Evolutionary conservation across 257 asterid genomes (phyloP).

Genomic region (Solanum dulcamara): DNA sequence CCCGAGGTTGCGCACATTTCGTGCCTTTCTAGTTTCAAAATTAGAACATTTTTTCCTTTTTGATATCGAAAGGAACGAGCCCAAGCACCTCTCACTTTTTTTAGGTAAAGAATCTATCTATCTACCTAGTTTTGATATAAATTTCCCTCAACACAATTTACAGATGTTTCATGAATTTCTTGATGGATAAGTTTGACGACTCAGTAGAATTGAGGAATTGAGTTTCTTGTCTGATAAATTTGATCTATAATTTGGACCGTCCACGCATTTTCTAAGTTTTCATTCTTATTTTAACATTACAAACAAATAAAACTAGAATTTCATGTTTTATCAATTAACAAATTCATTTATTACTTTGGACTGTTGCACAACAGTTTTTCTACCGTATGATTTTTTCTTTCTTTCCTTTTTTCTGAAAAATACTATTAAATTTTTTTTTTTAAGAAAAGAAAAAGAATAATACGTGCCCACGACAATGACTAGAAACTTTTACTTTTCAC

Average conservation of each 20-base stretch:
- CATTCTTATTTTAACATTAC: neutral
- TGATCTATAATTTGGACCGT: neutral
- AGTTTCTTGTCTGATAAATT: neutral
- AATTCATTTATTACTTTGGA: neutral
- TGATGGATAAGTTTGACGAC: neutral
- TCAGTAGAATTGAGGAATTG: rapidly evolving
- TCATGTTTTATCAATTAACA: neutral
- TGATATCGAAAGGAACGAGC: neutral
- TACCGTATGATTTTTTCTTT: neutral
- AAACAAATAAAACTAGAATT: neutral
- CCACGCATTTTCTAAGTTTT: neutral
- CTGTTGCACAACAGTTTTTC: neutral
- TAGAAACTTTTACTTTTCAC: neutral
- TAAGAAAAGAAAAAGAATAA: neutral
- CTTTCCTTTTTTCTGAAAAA: neutral
- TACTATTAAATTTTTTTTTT: no score
- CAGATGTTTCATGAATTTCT: neutral
- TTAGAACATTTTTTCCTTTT: no score
- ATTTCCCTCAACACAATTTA: no score
- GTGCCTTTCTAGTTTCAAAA: neutral
- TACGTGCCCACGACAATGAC: neutral
- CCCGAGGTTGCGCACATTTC: neutral
- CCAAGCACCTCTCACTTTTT: neutral
- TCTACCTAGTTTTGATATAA: neutral
- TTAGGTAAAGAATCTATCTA: neutral